Conservation (phyloP, 257 asterid genomes). For the Solanum ossicruentum region DNA sequence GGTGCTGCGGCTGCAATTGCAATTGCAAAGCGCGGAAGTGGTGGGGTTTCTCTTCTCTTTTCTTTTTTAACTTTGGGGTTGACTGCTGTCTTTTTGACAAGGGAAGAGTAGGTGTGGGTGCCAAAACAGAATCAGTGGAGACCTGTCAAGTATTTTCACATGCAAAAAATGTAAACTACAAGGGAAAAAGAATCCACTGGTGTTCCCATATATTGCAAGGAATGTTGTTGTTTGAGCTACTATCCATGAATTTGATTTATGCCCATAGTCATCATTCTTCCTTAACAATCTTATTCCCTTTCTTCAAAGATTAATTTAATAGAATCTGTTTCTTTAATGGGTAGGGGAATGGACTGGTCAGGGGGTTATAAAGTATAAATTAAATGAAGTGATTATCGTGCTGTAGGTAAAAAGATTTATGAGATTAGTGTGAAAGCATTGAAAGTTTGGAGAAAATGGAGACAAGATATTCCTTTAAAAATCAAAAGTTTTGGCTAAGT, state of each 20-base stretch:
- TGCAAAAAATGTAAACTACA: too few relatives aligned
- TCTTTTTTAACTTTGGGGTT: neutral
- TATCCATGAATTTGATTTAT: neutral
- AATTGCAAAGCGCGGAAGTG: neutral
- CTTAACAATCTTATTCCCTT: neutral
- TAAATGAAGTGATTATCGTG: neutral
- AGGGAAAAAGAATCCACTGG: neutral
- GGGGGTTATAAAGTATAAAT: neutral
- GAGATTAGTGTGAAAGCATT: slow-evolving; percentile 1
- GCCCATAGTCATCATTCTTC: neutral
- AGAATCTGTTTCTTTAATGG: neutral
- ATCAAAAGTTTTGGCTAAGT: neutral
- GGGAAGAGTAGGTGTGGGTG: neutral
- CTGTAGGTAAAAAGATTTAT: neutral
- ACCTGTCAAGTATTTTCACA: neutral
- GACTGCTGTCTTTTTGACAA: slow-evolving; percentile 1
- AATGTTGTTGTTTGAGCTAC: neutral
- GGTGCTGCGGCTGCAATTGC: neutral
- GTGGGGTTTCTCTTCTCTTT: neutral
- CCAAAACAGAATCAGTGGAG: neutral
- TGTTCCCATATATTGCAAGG: neutral
- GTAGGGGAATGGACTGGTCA: neutral
- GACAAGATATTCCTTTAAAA: neutral
- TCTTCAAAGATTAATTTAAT: neutral
- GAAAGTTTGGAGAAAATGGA: neutral